These are phyloP conservation scores for Fusarium sp. DNA, from an alignment of 2,329 filamentous ascomycete genomes.

Conservation along the genomic window DNA sequence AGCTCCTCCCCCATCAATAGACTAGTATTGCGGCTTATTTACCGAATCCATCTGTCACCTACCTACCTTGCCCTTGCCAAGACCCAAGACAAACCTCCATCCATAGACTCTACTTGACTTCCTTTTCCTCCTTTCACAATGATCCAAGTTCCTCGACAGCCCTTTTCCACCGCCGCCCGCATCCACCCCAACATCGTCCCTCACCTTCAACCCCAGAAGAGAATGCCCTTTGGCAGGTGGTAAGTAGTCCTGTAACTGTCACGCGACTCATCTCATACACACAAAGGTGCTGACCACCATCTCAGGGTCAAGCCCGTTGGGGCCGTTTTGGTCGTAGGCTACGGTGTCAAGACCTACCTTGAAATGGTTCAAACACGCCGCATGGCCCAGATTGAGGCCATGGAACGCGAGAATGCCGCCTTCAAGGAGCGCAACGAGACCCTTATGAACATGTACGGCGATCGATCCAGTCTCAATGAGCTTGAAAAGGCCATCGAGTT, in stretches of 20 bases:
- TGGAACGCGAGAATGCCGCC: constrained; percentile 51
- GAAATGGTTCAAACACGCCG: constrained; percentile 45
- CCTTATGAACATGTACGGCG: constrained; percentile 63
- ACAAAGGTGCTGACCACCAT: constrained; percentile 19
- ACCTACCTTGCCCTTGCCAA: constrained; percentile 26
- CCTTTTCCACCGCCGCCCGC: constrained; percentile 45
- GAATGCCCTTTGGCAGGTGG: constrained; percentile 40
- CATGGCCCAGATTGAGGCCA: constrained; percentile 44
- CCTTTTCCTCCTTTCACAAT: constrained; percentile 34
- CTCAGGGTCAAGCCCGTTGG: constrained; percentile 49
- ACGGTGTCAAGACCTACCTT: constrained; percentile 50
- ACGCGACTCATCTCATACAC: constrained; percentile 3
- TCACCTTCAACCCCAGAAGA: constrained; percentile 41
- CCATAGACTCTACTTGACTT: constrained; percentile 6
- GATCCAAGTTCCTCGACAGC: constrained; percentile 41
- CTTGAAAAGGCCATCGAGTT: constrained; percentile 61
- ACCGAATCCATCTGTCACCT: constrained; percentile 21
- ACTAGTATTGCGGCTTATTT: constrained; percentile 36
- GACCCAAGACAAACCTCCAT: constrained; percentile 16
- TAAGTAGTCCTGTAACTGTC: constrained; percentile 25
- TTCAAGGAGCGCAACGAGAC: constrained; percentile 53
- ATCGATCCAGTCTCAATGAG: constrained; percentile 60
- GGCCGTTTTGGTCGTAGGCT: constrained; percentile 49
- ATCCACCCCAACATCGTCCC: constrained; percentile 46
- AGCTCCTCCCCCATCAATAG: constrained; percentile 28